Percentiles rank a stretch among this genome's conserved stretches.
Conservation (phyloP, 1,284 basidiomycete genomes). For the Anthracocystis walkeri region DNA sequence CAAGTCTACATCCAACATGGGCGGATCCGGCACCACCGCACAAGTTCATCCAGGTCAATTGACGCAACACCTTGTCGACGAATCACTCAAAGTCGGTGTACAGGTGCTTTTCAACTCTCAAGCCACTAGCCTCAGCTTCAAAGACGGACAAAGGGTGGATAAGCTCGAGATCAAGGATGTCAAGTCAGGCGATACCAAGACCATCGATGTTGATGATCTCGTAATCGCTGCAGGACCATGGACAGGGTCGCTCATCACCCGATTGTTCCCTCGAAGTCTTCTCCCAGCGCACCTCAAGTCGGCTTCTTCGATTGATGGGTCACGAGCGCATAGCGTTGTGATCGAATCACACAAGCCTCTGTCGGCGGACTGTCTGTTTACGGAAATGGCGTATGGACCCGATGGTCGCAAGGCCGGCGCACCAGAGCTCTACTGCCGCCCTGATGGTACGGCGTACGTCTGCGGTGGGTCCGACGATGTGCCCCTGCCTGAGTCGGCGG, state of each 20-base stretch:
- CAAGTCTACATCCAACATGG: conserved; percentile 63
- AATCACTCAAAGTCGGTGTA: conserved; percentile 71
- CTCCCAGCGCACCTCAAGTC: conserved; percentile 67
- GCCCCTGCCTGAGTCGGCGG: conserved; percentile 67
- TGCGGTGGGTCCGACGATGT: conserved; percentile 71
- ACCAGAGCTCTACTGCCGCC: conserved; percentile 65
- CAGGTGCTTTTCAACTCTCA: conserved; percentile 69
- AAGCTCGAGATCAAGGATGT: conserved; percentile 33
- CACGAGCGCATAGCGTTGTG: conserved; percentile 73
- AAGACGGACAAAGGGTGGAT: conserved; percentile 33
- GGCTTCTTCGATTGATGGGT: conserved; percentile 69
- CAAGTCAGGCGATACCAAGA: conserved; percentile 19
- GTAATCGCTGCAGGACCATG: conserved; percentile 75
- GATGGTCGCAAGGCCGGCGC: conserved; percentile 44
- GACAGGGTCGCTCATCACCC: conserved; percentile 76
- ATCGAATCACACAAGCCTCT: conserved; percentile 64
- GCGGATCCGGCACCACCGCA: conserved; percentile 74
- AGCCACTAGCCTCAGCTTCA: conserved; percentile 52
- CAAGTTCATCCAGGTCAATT: conserved; percentile 86
- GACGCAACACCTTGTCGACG: conserved; percentile 80
- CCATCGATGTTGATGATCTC: conserved; percentile 29
- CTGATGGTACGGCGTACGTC: conserved; percentile 69
- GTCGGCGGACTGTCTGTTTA: conserved; percentile 72
- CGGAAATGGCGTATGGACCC: conserved; percentile 71
- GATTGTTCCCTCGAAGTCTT: conserved; percentile 72